Evolutionary conservation across 1,284 basidiomycete genomes (phyloP).

Genomic region (Ganoderma meredithae): DNA sequence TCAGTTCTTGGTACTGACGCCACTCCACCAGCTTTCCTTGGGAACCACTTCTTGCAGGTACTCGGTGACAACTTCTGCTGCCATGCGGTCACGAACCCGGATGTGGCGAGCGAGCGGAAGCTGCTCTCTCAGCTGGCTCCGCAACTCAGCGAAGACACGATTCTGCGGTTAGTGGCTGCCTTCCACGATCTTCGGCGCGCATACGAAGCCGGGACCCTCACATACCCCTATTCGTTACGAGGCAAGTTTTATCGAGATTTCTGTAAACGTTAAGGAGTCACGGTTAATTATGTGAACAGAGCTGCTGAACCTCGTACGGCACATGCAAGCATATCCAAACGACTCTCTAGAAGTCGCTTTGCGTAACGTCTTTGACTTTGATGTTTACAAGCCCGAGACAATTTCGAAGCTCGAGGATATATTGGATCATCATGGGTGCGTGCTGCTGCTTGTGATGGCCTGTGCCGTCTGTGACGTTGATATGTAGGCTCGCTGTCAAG

Average conservation of each 20-base stretch:
- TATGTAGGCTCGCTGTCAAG: conserved; percentile 57
- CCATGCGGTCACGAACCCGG: conserved; percentile 71
- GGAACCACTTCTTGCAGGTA: conserved; percentile 75
- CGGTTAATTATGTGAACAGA: conserved; percentile 45
- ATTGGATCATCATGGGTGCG: conserved; percentile 63
- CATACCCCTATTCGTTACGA: conserved; percentile 71
- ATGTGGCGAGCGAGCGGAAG: conserved; percentile 64
- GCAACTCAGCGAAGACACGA: conserved; percentile 59
- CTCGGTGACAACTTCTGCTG: conserved; percentile 73
- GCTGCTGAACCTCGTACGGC: conserved; percentile 67
- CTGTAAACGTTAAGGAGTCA: no score
- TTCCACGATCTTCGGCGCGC: conserved; percentile 68
- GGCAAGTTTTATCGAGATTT: conserved; percentile 44
- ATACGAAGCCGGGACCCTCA: conserved; percentile 62
- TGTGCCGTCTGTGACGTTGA: not conserved
- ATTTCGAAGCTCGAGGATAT: conserved; percentile 66
- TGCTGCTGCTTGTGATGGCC: not conserved
- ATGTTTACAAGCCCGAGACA: conserved; percentile 68
- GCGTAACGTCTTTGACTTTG: conserved; percentile 73
- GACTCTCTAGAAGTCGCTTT: conserved; percentile 63
- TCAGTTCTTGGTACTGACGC: not conserved
- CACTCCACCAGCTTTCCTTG: conserved; percentile 61
- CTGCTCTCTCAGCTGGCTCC: conserved; percentile 68
- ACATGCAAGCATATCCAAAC: conserved; percentile 64
- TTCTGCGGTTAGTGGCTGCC: conserved; percentile 62